Conservation (phyloP, 306 rosid genomes). For the Echinosophora koreensis region DNA sequence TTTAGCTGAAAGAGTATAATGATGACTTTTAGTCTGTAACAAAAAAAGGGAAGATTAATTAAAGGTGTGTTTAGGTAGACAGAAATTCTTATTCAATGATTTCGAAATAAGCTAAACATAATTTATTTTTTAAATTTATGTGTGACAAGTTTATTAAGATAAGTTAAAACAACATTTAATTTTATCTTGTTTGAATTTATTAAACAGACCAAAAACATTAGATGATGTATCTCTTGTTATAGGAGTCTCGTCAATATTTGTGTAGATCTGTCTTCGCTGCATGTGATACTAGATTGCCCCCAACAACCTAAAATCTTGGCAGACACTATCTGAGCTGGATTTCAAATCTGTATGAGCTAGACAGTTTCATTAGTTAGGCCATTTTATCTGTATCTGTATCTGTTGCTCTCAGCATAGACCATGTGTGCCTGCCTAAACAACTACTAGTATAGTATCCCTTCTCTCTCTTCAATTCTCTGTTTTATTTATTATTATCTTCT, state of each 20-base stretch:
- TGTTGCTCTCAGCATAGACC: background rate
- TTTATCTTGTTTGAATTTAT: background rate
- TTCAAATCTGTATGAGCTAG: background rate
- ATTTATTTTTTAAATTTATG: no score
- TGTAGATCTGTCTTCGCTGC: constrained; percentile 20
- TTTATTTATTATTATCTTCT: no score
- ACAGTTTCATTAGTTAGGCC: background rate
- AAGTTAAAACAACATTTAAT: background rate
- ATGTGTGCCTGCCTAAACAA: background rate
- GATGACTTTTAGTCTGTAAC: background rate
- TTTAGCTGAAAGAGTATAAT: no score
- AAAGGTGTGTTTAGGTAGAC: no score
- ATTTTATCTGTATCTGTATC: background rate
- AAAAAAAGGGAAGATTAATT: no score
- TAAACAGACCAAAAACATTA: background rate
- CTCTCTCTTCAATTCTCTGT: background rate
- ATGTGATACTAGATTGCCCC: constrained; percentile 41
- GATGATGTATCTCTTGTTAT: background rate
- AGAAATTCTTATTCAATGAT: no score
- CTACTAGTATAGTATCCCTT: background rate
- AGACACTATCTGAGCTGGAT: constrained; percentile 33
- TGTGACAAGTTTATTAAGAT: no score
- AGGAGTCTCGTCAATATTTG: constrained; percentile 7
- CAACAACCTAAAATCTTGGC: constrained; percentile 34
- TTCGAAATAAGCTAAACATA: no score